phyloP scores from a whole-genome alignment of 148 eudicot genomes.

The Amaranthus cruentus region DNA sequence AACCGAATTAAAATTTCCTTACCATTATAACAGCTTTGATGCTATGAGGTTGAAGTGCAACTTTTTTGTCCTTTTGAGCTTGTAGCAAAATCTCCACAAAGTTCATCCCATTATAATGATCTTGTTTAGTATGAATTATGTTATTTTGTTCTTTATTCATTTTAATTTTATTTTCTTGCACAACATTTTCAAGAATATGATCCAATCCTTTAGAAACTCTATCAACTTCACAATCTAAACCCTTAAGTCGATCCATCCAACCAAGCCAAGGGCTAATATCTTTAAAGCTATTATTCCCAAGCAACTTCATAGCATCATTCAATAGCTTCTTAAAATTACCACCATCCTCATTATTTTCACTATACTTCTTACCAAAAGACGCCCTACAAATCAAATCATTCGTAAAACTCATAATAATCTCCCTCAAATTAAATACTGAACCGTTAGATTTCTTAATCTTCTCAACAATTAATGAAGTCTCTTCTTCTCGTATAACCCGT shows the following conservation, averaged over 20 bases:
- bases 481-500: conserved; percentile 23
- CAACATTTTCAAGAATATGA: conserved; percentile 29
- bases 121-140: not conserved
- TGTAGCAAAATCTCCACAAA: conserved; percentile 38
- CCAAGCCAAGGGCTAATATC: conserved; percentile 45
- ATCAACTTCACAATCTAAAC: conserved; percentile 21
- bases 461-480: conserved; percentile 16
- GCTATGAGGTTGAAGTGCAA: conserved; percentile 16
- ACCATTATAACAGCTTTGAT: conserved; percentile 45
- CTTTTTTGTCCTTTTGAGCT: conserved; percentile 20
- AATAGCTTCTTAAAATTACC: conserved; percentile 17
- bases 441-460: conserved; percentile 7
- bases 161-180: conserved; percentile 25
- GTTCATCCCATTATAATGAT: conserved; percentile 8
- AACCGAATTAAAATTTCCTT: not conserved
- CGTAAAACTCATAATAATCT: conserved; percentile 16
- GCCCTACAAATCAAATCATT: conserved; percentile 30
- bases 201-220: conserved; percentile 40
- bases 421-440: conserved; percentile 18
- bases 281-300: conserved; percentile 31
- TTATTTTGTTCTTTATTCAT: not conserved
- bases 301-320: conserved; percentile 9
- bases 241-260: conserved; percentile 41
- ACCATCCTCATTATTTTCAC: conserved; percentile 13
- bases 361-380: conserved; percentile 38